A percentile compares a stretch with the other conserved stretches of the same genome.
phyloP scores from a whole-genome alignment of 1,139 yeast genomes.

The Debaryomyces coudertii region DNA sequence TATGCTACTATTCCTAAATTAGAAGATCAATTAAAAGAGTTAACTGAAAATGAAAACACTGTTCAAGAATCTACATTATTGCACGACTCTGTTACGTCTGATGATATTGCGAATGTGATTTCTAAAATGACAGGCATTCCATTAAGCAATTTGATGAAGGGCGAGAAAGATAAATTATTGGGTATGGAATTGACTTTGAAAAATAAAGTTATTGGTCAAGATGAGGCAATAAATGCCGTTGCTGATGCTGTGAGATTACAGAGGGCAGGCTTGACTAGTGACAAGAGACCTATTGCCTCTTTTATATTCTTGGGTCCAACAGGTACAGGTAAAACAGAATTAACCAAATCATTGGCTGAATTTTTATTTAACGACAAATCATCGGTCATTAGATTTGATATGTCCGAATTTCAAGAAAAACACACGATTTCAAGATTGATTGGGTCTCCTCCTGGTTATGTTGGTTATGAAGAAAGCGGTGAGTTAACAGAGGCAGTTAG shows the following conservation, averaged over 20 bases:
- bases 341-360: constrained; percentile 89
- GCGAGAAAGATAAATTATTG: constrained; percentile 87
- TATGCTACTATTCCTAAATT: constrained; percentile 83
- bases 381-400: constrained; percentile 87
- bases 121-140: constrained; percentile 97
- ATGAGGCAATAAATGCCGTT: constrained; percentile 86
- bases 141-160: constrained; percentile 85
- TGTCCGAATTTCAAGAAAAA: constrained; percentile 97
- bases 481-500: constrained; percentile 95
- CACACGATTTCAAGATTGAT: constrained; percentile 87
- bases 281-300: constrained; percentile 92
- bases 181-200: constrained; percentile 83
- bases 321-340: constrained; percentile 96
- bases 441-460: constrained; percentile 98
- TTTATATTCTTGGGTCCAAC: constrained; percentile 97
- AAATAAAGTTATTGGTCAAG: constrained; percentile 89
- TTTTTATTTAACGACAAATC: constrained; percentile 87
- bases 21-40: constrained; percentile 55
- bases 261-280: constrained; percentile 94
- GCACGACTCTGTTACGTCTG: constrained; percentile 92
- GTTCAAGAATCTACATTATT: constrained; percentile 44
- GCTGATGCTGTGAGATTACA: constrained; percentile 95
- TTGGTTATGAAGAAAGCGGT: constrained; percentile 94
- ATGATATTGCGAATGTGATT: constrained; percentile 89
- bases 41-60: constrained; percentile 45